These are phyloP conservation scores for Aspergillus aculeatus DNA, from an alignment of 2,329 filamentous ascomycete species.

Conservation along the genomic window DNA sequence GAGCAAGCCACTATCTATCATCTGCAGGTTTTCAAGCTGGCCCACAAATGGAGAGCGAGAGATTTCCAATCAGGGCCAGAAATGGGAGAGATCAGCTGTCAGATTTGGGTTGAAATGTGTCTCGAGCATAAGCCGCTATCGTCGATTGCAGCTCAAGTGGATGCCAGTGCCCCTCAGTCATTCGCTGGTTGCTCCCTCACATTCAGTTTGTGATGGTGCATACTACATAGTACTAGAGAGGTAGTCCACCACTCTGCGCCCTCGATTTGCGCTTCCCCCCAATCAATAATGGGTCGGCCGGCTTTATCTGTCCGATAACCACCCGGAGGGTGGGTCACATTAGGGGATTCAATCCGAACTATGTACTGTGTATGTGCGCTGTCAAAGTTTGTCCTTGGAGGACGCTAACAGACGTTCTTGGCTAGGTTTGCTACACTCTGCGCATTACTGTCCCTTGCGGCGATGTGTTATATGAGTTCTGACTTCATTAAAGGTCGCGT, in stretches of 20 bases:
- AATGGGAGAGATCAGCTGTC: neutral
- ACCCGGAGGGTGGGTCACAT: neutral
- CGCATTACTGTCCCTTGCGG: neutral
- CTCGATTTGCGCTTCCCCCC: neutral
- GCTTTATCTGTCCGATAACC: neutral
- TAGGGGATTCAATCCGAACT: neutral
- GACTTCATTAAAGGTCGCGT: neutral
- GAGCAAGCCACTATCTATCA: neutral
- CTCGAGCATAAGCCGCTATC: neutral
- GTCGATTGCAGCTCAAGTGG: neutral
- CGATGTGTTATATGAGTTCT: neutral
- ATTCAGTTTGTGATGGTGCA: neutral
- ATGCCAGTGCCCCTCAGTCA: neutral
- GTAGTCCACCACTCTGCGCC: neutral
- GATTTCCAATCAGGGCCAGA: constrained; percentile 4
- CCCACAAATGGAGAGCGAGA: constrained; percentile 5
- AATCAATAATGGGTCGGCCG: neutral
- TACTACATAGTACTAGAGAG: no score
- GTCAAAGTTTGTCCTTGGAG: neutral
- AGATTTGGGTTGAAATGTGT: neutral
- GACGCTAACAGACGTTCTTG: neutral
- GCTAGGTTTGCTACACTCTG: neutral
- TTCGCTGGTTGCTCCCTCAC: constrained; percentile 1
- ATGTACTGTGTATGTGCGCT: neutral
- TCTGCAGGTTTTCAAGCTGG: neutral